Evolutionary conservation across 2,329 filamentous ascomycete genomes (phyloP), one percentile per base, ranked within the genome.

Genomic region (Cladosporium sphaerospermum): DNA sequence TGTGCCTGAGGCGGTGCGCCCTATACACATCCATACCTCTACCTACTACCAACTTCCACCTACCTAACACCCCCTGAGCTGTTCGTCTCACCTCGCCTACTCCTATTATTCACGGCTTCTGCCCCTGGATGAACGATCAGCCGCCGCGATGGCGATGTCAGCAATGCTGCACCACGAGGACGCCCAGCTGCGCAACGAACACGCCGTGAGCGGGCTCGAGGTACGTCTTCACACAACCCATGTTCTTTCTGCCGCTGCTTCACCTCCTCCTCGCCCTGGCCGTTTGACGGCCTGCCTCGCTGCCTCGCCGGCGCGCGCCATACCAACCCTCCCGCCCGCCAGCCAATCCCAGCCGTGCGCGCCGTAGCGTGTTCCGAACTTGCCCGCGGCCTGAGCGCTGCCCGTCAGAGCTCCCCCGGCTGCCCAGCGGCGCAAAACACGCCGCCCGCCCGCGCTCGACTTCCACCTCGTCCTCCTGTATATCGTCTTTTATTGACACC

Each of bases 101-200:
- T 28, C 23, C 23, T 28, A 2, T 1, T 7, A 28, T 7, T 28
- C 23, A 2, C 23, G 23, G 23, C 23, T 28, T 28, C 23, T 28
- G 23, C 23, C 23, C 23, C 23, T 28, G 23, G 23, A 28, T 28
- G 23, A 28, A 28, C 23, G 23, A 28, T 28, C 23, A 7, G 23
- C 45, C 31, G 47, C 23, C 44, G 37, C 34, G 8, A 61, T 61
- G 59, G 59, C 59, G 36, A 60, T 61, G 59, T 55, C 53, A 33
- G 56, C 56, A 37, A 60, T 61, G 54, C 58, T 61, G 41, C 59
- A 60, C 50, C 53, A 57, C 36, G 59, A 61, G 43, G 37, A 58
- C 11, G 40, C 50, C 23, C 33, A 34, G 8, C 43, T 53, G 9
- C 50, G 50, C 13, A 46, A 46, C 36, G 42, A 53, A n/a, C 46